Percentiles rank a stretch among this genome's conserved stretches.
Conservation (phyloP, 192 early-diverging fungal genomes). For the Coemansia furcata region DNA sequence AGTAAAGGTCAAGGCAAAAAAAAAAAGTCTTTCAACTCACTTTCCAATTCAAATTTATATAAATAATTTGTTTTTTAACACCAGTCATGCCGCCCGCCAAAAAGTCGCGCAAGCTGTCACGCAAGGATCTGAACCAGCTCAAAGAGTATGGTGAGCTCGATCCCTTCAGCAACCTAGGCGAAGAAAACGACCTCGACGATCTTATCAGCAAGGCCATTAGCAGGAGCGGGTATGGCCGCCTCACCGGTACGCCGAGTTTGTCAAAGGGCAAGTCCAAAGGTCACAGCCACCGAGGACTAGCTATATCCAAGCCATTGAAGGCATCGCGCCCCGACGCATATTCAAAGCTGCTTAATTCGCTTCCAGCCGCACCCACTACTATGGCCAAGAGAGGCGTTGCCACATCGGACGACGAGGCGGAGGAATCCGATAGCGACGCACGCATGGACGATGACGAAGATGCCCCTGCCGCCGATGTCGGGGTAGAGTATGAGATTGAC, state of each 20-base stretch:
- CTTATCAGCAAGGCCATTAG: slow-evolving; percentile 48
- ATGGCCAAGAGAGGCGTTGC: not conserved
- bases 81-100: slow-evolving; percentile 39
- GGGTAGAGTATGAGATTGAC: slow-evolving; percentile 25
- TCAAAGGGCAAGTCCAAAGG: not conserved
- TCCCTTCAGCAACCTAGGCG: slow-evolving; percentile 31
- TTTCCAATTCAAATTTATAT: not conserved
- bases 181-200: slow-evolving; percentile 41
- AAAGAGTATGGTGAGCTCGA: slow-evolving; percentile 72
- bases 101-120: slow-evolving; percentile 43
- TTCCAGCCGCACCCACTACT: slow-evolving; percentile 4
- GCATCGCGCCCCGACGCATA: slow-evolving; percentile 27
- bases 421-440: slow-evolving; percentile 25
- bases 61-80: not conserved
- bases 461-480: slow-evolving; percentile 45
- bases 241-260: slow-evolving; percentile 14
- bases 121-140: slow-evolving; percentile 56
- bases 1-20: not conserved
- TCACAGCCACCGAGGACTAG: not conserved
- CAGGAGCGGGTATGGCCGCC: slow-evolving; percentile 28
- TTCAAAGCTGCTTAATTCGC: slow-evolving; percentile 33
- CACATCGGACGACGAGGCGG: slow-evolving; percentile 25
- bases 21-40: not conserved
- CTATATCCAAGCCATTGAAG: slow-evolving; percentile 10
- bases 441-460: slow-evolving; percentile 39